phyloP scores from a whole-genome alignment of 495 filamentous ascomycete species.

The Clohesyomyces aquaticus region DNA sequence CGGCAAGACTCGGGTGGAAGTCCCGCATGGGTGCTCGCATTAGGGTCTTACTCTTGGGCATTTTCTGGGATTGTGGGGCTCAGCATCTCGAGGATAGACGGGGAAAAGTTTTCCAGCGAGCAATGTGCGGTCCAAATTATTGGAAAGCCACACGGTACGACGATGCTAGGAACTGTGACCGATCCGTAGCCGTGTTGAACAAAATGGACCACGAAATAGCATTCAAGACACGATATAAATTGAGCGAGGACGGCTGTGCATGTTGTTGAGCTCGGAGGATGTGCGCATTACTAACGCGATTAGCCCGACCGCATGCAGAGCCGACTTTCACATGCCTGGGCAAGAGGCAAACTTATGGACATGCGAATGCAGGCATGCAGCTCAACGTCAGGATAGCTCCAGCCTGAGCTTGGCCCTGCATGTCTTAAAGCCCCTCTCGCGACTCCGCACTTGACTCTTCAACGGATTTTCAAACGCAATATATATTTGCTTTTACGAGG shows the following conservation, averaged over 20 bases:
- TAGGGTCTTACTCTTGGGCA: constrained; percentile 20
- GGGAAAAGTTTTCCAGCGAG: constrained; percentile 12
- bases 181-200: background rate
- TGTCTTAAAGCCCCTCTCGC: constrained; percentile 13
- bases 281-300: background rate
- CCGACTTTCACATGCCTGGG: constrained; percentile 28
- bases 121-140: constrained; percentile 4
- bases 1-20: background rate
- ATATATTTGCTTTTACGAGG: constrained; percentile 12
- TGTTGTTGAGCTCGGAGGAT: background rate
- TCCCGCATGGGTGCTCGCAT: constrained; percentile 12
- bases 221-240: background rate
- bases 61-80: constrained; percentile 30
- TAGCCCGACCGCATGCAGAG: background rate
- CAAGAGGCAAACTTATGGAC: constrained; percentile 5
- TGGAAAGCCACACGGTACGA: constrained; percentile 18
- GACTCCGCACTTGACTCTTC: background rate
- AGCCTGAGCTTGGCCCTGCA: constrained; percentile 17
- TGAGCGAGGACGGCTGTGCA: background rate
- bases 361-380: constrained; percentile 16
- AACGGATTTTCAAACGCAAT: background rate
- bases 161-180: background rate
- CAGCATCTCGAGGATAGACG: constrained; percentile 26
- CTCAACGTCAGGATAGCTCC: constrained; percentile 23
- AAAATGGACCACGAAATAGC: background rate